Evolutionary conservation across 2,329 filamentous ascomycete genomes (phyloP), one percentile per base, ranked within the genome.

Genomic region (Ustulina deusta): DNA sequence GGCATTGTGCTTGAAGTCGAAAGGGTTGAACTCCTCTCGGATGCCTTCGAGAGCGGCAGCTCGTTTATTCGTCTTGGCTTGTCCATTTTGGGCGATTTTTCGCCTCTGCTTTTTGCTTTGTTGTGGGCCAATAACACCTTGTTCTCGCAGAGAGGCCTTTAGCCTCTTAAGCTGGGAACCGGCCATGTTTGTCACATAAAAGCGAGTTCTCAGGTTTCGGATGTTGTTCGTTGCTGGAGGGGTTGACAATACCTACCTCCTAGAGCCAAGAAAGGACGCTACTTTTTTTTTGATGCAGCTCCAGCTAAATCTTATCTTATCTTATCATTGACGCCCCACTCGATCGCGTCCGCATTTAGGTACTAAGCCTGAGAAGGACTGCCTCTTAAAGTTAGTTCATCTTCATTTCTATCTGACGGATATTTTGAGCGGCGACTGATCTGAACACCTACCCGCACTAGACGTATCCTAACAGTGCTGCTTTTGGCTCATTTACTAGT

Each of bases 91-190:
- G 61, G 86, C 88, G 76, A 87, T 86, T 77, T 91, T 89, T 76
- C 93, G 92, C 79, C 93, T 94, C 79, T 97, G 92, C 82, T 97
- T 98, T 78, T 98, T 98, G 9, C 94, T 97, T 76, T 97, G 91
- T 75, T 97, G 94, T 6, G 94, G 94, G 1, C 94, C 93, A 48
- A 94, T 90, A 59, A 99, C 90, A 62, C 96, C 96, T 77, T 95
- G 93, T 65, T 97, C 94, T 70, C 90, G 88, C 54, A 99, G 86
- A 10, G 94, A 97, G 73, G 93, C 87, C 83, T 98, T 99, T 51
- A 99, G 87, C 81, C 94, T 92, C 83, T 98, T 99, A 66, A 99
- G 87, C 84, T 99, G 97, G 13, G 97, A 99, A 70, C 94, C 93
- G 74, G 95, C 90, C 96, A 99, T 99, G 63, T 75, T 76, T 82